Evolutionary conservation across 1,284 basidiomycete species (phyloP).

Genomic region (Trichosporon ovoides): DNA sequence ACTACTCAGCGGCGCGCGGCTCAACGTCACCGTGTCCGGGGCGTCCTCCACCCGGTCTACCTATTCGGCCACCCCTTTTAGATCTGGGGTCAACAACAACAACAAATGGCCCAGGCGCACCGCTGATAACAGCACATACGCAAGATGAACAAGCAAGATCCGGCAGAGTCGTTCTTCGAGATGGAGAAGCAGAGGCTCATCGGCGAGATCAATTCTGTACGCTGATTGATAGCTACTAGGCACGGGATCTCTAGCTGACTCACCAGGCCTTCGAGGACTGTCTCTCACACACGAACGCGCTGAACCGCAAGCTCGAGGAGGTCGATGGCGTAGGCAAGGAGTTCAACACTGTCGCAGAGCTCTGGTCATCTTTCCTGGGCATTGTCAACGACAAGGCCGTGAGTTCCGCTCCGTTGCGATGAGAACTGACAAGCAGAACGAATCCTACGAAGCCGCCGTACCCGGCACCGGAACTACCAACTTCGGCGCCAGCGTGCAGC

Average conservation of each 20-base stretch:
- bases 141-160: background rate
- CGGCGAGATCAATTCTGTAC: conserved; percentile 45
- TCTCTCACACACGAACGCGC: conserved; percentile 74
- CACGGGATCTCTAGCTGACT: conserved; percentile 8
- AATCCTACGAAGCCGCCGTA: conserved; percentile 35
- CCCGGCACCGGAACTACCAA: conserved; percentile 43
- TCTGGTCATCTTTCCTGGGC: conserved; percentile 61
- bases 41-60: background rate
- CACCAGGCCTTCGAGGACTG: conserved; percentile 81
- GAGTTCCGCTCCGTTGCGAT: background rate
- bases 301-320: conserved; percentile 89
- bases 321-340: conserved; percentile 86
- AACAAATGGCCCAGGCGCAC: background rate
- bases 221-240: conserved; percentile 13
- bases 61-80: background rate
- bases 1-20: background rate
- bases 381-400: conserved; percentile 44
- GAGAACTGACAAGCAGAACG: conserved; percentile 6
- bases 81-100: background rate
- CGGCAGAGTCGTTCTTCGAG: conserved; percentile 41
- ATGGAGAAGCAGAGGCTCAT: conserved; percentile 43
- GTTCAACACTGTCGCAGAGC: conserved; percentile 78
- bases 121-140: background rate
- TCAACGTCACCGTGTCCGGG: conserved; percentile 2
- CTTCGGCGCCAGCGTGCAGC: conserved; percentile 27